Conservation (phyloP, 768 basidiomycete species). For the Harrya chromipes region DNA sequence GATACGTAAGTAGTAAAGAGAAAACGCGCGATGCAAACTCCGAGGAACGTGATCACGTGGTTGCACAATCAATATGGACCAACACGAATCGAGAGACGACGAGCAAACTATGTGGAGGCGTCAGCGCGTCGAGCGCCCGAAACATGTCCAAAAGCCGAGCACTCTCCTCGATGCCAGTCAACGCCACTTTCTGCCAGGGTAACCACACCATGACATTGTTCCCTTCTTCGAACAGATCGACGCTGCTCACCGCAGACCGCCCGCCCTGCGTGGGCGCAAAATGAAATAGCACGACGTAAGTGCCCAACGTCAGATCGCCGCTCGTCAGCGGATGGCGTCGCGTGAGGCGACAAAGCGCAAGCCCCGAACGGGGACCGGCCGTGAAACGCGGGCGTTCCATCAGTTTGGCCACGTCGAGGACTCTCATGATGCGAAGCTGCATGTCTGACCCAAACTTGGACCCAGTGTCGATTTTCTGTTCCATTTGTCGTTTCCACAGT, state of each 20-base stretch:
- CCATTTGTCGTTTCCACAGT: slow-evolving; percentile 53
- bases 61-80: slow-evolving; percentile 12
- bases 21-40: not conserved
- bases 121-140: slow-evolving; percentile 25
- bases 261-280: slow-evolving; percentile 30
- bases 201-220: slow-evolving; percentile 44
- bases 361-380: slow-evolving; percentile 30
- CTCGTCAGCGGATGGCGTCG: slow-evolving; percentile 16
- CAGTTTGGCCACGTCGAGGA: slow-evolving; percentile 36
- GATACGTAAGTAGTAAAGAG: too few relatives aligned
- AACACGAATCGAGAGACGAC: slow-evolving; percentile 27
- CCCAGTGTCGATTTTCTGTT: slow-evolving; percentile 33
- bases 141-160: slow-evolving; percentile 16
- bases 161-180: slow-evolving; percentile 17
- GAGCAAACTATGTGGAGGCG: slow-evolving; percentile 28
- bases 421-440: slow-evolving; percentile 40
- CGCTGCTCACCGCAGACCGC: slow-evolving; percentile 30
- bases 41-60: slow-evolving; percentile 20
- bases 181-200: slow-evolving; percentile 46
- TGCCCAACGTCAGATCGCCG: slow-evolving; percentile 20
- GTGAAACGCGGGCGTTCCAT: slow-evolving; percentile 28
- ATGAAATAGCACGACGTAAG: slow-evolving; percentile 36
- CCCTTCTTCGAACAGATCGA: slow-evolving; percentile 39
- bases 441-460: slow-evolving; percentile 37
- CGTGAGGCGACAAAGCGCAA: slow-evolving; percentile 43